Conservation (phyloP, 106 monocot genomes). For the Phalaenopsis equestris region DNA sequence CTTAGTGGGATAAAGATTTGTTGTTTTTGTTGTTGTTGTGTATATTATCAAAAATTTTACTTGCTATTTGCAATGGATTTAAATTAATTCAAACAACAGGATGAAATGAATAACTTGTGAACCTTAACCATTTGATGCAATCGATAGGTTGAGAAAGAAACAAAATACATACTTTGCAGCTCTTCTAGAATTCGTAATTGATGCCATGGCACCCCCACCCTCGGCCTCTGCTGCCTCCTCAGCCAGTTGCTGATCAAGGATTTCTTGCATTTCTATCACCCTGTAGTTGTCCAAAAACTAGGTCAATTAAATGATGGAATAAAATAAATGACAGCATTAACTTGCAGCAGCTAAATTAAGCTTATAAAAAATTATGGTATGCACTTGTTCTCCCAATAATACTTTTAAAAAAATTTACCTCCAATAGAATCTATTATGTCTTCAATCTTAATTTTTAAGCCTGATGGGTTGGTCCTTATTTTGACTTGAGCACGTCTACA, state of each 20-base stretch:
- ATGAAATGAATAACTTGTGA: background rate
- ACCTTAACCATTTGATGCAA: background rate
- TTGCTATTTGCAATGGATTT: background rate
- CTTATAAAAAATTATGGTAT: background rate
- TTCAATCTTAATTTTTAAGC: background rate
- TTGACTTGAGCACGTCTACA: background rate
- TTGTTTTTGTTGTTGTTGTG: no score
- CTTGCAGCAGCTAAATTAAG: background rate
- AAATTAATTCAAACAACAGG: background rate
- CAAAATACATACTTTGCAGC: conserved; percentile 57
- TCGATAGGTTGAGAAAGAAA: background rate
- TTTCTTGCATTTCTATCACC: conserved; percentile 99
- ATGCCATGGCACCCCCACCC: conserved; percentile 80
- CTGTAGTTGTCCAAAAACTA: conserved; percentile 23
- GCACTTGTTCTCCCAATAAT: background rate
- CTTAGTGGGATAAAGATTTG: no score
- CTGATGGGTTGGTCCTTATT: background rate
- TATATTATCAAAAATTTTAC: no score
- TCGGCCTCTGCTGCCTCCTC: conserved; percentile 99
- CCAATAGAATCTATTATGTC: background rate
- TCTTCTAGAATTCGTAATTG: conserved; percentile 79
- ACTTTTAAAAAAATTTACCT: background rate
- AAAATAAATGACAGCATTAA: background rate
- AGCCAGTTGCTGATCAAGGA: conserved; percentile 87
- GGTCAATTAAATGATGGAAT: conserved; percentile 5